Base-by-base conservation (phyloP, 495 filamentous ascomycete genomes). In the Endocarpon pusillum region DNA sequence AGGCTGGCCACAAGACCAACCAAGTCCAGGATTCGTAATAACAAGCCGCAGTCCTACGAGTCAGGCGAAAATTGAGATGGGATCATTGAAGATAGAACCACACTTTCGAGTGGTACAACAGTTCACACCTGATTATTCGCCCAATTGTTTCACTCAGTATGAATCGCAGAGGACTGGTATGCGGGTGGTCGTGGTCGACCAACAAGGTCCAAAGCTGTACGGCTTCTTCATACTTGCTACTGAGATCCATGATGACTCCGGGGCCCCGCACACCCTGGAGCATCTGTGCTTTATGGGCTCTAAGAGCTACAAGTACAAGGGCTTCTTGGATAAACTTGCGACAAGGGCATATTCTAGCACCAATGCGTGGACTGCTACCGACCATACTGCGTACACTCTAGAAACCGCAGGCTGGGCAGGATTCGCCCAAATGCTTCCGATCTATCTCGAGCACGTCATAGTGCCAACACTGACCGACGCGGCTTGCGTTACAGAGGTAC, bases 241-340 rank as follows among this genome's bases (percentile, higher is more conserved):
- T 6, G 89, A 99, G 54, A 94, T 99, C 43, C 78, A 89, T 41
- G 89, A 96, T 54, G 84, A 96, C 49, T 94, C 87, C 4, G 89
- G 89, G 12, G 76, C 89, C 4, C 89, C 89, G 2, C 89, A 96
- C 51, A 99, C 89, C 1, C 62, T 99, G 19, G 89, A 99, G 61
- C 89, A 99, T 61, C 61, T 99, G 8, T 71, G 82, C 44, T 99
- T 99, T 52, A 96, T 96, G 89, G 89, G 89, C 7, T 96, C 89
- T 18, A 85, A 81, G 51, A 85, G 68, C 53, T 96, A 91, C 59
- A 70, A 64, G 22, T 97, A 94, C 56, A 94, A 94, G 51, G 89
- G 91, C 1, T 69, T 96, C 16, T 62, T 99, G 9, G 89, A 96
- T 52, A 92, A 87, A 57, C 67, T 96, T 35, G 83, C 91, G 8